phyloP scores from a whole-genome alignment of 805 yeast genomes.

The Cyberlindnera mississippiensis region DNA sequence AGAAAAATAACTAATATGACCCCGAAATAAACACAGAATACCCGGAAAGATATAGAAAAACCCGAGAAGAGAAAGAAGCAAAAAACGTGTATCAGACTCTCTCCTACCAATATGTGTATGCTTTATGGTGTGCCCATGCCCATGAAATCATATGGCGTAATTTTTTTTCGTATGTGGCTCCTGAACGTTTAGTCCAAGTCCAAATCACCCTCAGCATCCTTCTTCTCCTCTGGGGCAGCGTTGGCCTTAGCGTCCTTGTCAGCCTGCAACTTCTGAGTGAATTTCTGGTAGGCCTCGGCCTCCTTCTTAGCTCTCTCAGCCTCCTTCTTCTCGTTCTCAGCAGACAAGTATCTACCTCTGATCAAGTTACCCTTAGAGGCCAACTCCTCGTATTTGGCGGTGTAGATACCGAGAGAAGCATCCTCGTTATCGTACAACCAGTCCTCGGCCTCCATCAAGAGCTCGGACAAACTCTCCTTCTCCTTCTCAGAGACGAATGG shows the following conservation, averaged over 20 bases:
- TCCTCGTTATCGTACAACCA: conserved; percentile 99
- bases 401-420: conserved; percentile 91
- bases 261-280: conserved; percentile 31
- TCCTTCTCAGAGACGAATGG: conserved; percentile 88
- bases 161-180: background rate
- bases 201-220: conserved; percentile 39
- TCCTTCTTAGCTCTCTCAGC: conserved; percentile 83
- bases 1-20: background rate
- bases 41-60: conserved; percentile 1
- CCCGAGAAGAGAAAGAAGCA: background rate
- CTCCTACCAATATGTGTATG: background rate
- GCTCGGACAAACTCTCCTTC: conserved; percentile 69
- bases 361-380: conserved; percentile 92
- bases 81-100: background rate
- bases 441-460: conserved; percentile 86
- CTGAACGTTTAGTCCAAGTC: conserved; percentile 36
- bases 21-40: conserved; percentile 1
- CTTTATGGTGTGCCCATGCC: conserved; percentile 1
- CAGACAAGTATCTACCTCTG: conserved; percentile 90
- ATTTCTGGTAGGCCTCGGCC: conserved; percentile 57
- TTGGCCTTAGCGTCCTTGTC: conserved; percentile 21
- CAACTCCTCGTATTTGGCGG: conserved; percentile 96
- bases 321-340: conserved; percentile 94
- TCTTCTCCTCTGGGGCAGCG: conserved; percentile 20
- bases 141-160: background rate